Evolutionary conservation across 108 stramenopile species (phyloP), one percentile per base, ranked within the genome.

Genomic region (Pseudonitzschia delicatissima): DNA sequence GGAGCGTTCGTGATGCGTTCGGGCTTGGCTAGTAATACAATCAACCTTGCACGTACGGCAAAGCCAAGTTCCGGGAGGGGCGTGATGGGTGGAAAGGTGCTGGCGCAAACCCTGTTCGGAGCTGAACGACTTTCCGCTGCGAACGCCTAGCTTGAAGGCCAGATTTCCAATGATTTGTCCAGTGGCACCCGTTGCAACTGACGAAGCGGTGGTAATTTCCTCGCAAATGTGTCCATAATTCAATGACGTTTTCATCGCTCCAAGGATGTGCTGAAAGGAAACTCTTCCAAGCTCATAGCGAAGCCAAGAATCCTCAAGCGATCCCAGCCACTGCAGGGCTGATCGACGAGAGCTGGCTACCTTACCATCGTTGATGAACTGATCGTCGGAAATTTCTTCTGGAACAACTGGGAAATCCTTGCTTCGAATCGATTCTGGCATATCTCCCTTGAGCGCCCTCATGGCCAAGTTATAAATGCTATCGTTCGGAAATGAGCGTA

Each of bases 61-160:
- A 21, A 91, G 77, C 93, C 93, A 94, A 20, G 93, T 91, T 64
- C 87, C 88, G 4, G 90, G 88, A 34, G 90, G 90, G 5, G 93
- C 93, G 65, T 94, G 93, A 3, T 72, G 74, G 15, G 87, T 77
- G 25, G 80, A 75, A 28, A 85, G 79, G 50, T 94, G 93, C 62
- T 91, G 90, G 40, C 85, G 80, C 36, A 94, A 70, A 12, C 87
- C 87, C 55, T 80, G 83, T 62, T 94, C 93, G 21, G 83, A 89
- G 26, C 81, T 79, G 66, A 94, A 94, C n/a, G 68, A 71, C 31
- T 88, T 75, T 37, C 87, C 86, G 51, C 93, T 91, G 7, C 88
- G 75, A 35, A 85, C 79, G 6, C 83, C 93, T 17, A 76, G 47
- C 33, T 87, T 77, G 66, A 81, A 94, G 3, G 88, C 88, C 57